Base-by-base conservation (phyloP, 164 flowering plant genomes). In the Vitis rupestris region DNA sequence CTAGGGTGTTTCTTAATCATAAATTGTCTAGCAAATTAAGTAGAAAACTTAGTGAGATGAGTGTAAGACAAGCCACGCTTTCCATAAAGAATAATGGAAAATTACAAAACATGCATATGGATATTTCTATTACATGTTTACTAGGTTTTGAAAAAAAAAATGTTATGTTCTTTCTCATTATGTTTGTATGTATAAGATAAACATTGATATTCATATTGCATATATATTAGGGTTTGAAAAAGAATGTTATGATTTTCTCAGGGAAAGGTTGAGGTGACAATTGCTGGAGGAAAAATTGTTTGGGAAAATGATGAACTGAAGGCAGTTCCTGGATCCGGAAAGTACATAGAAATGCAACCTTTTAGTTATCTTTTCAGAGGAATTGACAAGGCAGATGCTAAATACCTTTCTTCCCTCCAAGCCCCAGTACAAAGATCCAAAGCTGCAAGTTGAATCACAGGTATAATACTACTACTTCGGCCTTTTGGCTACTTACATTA, bases 231-330 rank as follows among this genome's bases (percentile, higher is more conserved):
- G 23, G 48, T 69, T 71, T 63, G 3, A 62, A 61, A 30, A 3
- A 8, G 15, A 31, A 11, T 65, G 6, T 55, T 49, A n/a, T 17
- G 27, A 65, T 63, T 72, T 9, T 16, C 27, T 23, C 84, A 95
- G 99, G 99, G 99, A 37, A 93, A 91, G 70, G 89, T 95, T 53
- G 97, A 95, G 80, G 93, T 87, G 64, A 95, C 99, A 7, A 88
- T 95, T 74, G 90, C 96, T 50, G 86, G 98, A 61, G 99, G 99
- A 76, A 86, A 78, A 76, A 68, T 95, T 75, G 98, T 90, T 8
- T 95, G 98, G 97, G 79, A 87, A 80, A 80, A 93, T 66, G 84
- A 79, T 69, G 85, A 87, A 75, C 83, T 95, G 53, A 88, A 84
- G 59, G 92, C 82, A 64, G 78, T 70, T 53, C 93, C 90, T 47